Conservation (phyloP, 371 early-diverging fungal species). For the Apophysomyces elegans region DNA sequence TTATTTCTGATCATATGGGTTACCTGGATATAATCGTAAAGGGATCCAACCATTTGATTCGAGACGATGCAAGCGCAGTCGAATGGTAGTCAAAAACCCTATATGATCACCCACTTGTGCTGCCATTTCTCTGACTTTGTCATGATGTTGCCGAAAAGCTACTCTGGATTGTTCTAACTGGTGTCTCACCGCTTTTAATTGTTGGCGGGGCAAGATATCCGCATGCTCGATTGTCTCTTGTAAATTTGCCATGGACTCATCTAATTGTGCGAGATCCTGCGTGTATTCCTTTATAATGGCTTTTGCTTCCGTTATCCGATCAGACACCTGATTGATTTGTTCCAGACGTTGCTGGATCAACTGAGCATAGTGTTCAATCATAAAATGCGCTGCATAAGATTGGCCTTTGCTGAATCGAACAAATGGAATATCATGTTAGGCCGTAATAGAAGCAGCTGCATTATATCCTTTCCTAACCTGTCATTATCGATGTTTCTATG, state of each 20-base stretch:
- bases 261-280: neutral
- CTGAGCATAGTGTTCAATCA: neutral
- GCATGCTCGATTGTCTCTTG: neutral
- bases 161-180: neutral
- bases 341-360: neutral
- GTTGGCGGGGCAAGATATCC: neutral
- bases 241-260: neutral
- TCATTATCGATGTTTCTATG: too few species aligned
- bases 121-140: neutral
- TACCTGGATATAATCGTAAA: neutral
- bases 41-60: neutral
- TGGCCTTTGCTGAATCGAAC: too few species aligned
- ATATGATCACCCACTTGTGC: neutral
- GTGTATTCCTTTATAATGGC: slow-evolving; percentile 1
- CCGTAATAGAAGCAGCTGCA: too few species aligned
- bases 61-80: neutral
- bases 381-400: neutral
- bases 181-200: neutral
- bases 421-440: too few species aligned
- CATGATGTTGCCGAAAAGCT: neutral
- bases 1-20: neutral
- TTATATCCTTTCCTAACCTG: too few species aligned
- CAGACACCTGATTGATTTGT: neutral
- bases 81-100: slow-evolving; percentile 1
- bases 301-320: slow-evolving; percentile 3